phyloP scores from a whole-genome alignment of 2,329 filamentous ascomycete genomes.

The Alternaria alternata region DNA sequence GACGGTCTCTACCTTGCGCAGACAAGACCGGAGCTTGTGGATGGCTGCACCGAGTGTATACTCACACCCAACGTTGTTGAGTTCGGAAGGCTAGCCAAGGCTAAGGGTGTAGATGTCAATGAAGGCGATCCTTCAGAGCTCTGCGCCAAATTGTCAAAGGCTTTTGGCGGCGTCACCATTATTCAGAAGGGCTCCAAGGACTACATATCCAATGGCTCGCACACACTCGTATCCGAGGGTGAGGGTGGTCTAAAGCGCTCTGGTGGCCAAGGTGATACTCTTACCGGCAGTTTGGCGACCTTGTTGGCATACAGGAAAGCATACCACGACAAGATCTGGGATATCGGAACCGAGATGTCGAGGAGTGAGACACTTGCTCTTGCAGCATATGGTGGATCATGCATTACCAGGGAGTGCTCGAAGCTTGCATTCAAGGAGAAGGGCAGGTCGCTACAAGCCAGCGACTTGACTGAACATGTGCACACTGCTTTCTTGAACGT shows the following conservation, averaged over 20 bases:
- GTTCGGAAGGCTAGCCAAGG: constrained; percentile 82
- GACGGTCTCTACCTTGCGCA: constrained; percentile 85
- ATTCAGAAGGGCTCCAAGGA: constrained; percentile 88
- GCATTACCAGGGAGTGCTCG: constrained; percentile 90
- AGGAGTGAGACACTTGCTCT: constrained; percentile 70
- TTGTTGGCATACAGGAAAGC: constrained; percentile 87
- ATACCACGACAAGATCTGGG: constrained; percentile 86
- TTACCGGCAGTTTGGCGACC: constrained; percentile 89
- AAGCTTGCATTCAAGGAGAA: constrained; percentile 84
- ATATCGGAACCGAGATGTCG: constrained; percentile 63
- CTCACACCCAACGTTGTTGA: constrained; percentile 96
- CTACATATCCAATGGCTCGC: constrained; percentile 80
- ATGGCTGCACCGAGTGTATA: constrained; percentile 83
- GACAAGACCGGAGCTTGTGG: constrained; percentile 76
- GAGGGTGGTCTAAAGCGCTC: constrained; percentile 87
- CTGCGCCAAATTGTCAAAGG: constrained; percentile 73
- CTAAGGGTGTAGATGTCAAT: constrained; percentile 70
- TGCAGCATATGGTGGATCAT: constrained; percentile 85
- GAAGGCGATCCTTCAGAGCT: constrained; percentile 64
- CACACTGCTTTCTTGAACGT: constrained; percentile 80
- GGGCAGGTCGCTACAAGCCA: constrained; percentile 88
- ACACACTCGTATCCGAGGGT: constrained; percentile 78
- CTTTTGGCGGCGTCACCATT: constrained; percentile 86
- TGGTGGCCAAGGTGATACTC: constrained; percentile 93
- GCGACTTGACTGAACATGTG: constrained; percentile 90